A percentile compares a stretch with the other conserved stretches of the same genome.
Conservation (phyloP, 179 eudicot genomes). For the Heliamphora pulchella region DNA sequence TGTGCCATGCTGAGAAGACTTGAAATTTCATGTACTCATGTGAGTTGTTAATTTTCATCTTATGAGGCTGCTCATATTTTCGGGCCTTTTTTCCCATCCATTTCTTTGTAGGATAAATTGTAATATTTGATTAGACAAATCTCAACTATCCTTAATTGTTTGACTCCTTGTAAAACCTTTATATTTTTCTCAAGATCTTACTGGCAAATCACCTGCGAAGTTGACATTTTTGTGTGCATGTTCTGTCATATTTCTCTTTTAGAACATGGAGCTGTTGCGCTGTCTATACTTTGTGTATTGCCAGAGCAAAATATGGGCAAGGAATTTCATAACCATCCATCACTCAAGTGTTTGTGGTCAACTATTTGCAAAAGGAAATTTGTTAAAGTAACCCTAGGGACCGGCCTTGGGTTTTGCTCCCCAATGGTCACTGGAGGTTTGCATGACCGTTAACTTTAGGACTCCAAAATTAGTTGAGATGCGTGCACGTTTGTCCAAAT, state of each 20-base stretch:
- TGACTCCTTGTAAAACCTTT: too few relatives aligned
- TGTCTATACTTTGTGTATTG: too few relatives aligned
- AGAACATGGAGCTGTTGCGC: too few relatives aligned
- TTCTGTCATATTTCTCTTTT: neutral
- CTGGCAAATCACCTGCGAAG: neutral
- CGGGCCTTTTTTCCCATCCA: neutral
- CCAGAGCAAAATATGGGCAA: neutral
- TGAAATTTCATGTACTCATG: neutral
- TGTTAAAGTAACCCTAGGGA: too few relatives aligned
- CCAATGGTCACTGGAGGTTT: too few relatives aligned
- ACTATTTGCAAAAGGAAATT: too few relatives aligned
- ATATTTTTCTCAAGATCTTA: neutral
- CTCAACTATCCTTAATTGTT: neutral
- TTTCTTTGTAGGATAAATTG: neutral
- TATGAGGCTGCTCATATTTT: neutral
- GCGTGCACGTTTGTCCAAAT: too few relatives aligned
- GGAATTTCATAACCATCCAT: too few relatives aligned
- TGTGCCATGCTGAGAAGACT: neutral
- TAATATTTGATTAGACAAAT: neutral
- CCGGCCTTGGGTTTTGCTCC: too few relatives aligned
- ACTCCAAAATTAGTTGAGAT: too few relatives aligned
- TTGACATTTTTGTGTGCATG: neutral
- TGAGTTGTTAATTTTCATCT: neutral
- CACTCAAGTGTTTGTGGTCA: too few relatives aligned
- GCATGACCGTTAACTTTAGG: too few relatives aligned